Conservation (phyloP, 2,329 filamentous ascomycete genomes). For the Dactylellina sp. region DNA sequence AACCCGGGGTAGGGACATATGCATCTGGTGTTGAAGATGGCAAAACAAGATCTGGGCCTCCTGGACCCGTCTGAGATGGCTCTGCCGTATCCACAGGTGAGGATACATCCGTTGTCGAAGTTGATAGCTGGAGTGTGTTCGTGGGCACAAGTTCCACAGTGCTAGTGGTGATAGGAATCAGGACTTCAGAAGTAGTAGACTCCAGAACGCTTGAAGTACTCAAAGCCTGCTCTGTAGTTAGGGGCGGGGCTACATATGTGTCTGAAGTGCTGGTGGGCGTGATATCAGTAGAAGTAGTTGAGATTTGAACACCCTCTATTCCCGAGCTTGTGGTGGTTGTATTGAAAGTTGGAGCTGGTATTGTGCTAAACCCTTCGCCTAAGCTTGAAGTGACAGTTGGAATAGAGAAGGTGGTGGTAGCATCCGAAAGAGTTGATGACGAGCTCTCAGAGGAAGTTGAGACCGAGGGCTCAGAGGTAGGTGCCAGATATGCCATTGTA, state of each 20-base stretch:
- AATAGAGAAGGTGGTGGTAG: background rate
- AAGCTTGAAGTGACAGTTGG: slow-evolving; percentile 29
- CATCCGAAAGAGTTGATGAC: slow-evolving; percentile 1
- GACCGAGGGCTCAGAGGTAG: background rate
- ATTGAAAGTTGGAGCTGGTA: slow-evolving; percentile 9
- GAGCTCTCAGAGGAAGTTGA: slow-evolving; percentile 3
- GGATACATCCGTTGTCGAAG: background rate
- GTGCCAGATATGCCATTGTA: background rate
- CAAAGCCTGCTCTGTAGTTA: background rate
- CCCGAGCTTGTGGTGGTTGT: slow-evolving; percentile 3
- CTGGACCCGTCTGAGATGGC: slow-evolving; percentile 17
- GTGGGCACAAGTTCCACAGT: background rate
- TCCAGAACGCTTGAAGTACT: background rate
- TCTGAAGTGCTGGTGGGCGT: background rate
- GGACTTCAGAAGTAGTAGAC: background rate
- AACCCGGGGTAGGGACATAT: slow-evolving; percentile 22
- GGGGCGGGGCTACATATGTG: background rate
- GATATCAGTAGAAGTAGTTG: background rate
- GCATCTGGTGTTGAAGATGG: slow-evolving; percentile 38
- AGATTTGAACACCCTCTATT: background rate
- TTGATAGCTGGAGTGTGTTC: background rate
- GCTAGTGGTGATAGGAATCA: background rate
- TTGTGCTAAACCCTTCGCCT: slow-evolving; percentile 40
- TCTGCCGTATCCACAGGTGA: background rate
- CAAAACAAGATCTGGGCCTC: slow-evolving; percentile 38